These are phyloP conservation scores for Penicillium sp. DNA, from an alignment of 2,329 filamentous ascomycete genomes.

Conservation along the genomic window DNA sequence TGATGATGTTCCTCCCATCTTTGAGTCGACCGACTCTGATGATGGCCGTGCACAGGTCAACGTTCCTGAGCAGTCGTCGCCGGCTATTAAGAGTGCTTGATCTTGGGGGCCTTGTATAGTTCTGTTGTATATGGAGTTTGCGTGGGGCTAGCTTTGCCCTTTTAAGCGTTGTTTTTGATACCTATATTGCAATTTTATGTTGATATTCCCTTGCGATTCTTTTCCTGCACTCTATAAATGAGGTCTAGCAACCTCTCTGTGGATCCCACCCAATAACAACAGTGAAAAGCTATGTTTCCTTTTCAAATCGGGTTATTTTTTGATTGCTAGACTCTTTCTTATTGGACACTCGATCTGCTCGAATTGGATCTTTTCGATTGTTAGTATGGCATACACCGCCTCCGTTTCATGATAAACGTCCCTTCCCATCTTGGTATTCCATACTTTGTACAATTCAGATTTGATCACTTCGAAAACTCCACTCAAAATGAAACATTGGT, in stretches of 20 bases:
- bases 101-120: background rate
- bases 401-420: no score
- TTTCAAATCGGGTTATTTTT: background rate
- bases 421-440: no score
- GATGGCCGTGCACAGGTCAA: conserved; percentile 17
- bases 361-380: no score
- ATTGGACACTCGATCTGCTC: no score
- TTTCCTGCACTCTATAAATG: background rate
- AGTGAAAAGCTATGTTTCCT: background rate
- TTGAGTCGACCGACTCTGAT: conserved; percentile 23
- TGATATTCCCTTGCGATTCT: background rate
- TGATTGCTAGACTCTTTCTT: background rate
- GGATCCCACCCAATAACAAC: no score
- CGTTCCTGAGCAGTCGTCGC: background rate
- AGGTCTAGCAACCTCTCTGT: no score
- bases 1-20: conserved; percentile 58
- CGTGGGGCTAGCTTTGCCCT: background rate
- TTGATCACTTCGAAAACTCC: no score
- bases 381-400: no score
- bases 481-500: no score
- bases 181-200: background rate
- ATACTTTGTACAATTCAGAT: no score
- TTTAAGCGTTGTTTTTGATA: conserved; percentile 1
- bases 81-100: conserved; percentile 10
- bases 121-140: background rate